Evolutionary conservation across 805 yeast species (phyloP).

Genomic region (Teunomyces gatunensis): DNA sequence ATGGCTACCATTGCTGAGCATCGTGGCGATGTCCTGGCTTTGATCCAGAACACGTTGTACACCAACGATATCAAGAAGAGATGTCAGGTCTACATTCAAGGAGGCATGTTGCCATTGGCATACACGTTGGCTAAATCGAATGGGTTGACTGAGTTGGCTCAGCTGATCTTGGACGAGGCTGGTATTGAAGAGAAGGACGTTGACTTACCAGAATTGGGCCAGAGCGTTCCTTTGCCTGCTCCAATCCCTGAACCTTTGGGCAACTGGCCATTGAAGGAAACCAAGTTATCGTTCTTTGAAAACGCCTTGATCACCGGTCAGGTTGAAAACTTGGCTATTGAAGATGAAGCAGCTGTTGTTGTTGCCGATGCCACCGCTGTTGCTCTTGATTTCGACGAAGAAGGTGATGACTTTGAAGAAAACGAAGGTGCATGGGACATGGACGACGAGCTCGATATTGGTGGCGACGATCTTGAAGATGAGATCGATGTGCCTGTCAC

Average conservation of each 20-base stretch:
- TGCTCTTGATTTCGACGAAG: constrained; percentile 11
- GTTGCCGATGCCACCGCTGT: constrained; percentile 15
- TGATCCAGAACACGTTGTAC: constrained; percentile 80
- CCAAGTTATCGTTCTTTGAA: constrained; percentile 79
- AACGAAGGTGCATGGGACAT: constrained; percentile 76
- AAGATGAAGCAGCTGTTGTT: constrained; percentile 26
- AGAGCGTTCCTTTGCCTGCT: constrained; percentile 42
- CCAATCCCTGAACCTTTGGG: constrained; percentile 46
- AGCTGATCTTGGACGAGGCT: constrained; percentile 64
- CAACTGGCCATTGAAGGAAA: constrained; percentile 82
- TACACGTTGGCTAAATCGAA: constrained; percentile 88
- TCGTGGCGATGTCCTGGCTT: constrained; percentile 75
- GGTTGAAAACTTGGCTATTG: constrained; percentile 60
- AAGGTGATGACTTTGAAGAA: constrained; percentile 37
- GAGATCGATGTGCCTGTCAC: constrained; percentile 9
- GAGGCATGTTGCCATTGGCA: constrained; percentile 85
- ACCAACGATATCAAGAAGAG: constrained; percentile 73
- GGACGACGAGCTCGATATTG: constrained; percentile 73
- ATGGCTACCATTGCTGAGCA: constrained; percentile 90
- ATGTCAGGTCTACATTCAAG: constrained; percentile 66
- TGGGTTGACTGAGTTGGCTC: constrained; percentile 76
- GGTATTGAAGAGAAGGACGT: constrained; percentile 64
- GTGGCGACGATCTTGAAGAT: constrained; percentile 33
- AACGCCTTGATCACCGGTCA: constrained; percentile 72
- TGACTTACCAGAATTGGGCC: constrained; percentile 54